Percentiles rank a stretch among this genome's conserved stretches.
These are phyloP conservation scores for Phytophthora brassicae DNA, from an alignment of 352 stramenopile species.

Conservation along the genomic window DNA sequence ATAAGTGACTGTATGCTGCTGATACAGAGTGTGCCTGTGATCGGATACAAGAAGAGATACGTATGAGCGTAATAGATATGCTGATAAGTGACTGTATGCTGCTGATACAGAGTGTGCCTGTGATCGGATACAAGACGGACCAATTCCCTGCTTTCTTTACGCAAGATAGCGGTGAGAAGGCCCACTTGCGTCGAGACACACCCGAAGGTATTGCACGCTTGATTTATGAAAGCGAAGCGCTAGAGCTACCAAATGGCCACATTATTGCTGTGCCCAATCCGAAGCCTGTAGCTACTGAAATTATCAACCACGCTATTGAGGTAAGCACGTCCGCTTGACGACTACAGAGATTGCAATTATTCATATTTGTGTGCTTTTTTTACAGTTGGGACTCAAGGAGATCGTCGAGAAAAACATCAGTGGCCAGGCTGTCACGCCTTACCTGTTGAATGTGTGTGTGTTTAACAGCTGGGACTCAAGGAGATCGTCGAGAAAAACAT, in stretches of 20 bases:
- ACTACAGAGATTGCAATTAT: too few species aligned
- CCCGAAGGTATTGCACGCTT: slow-evolving; percentile 85
- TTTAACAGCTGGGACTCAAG: slow-evolving; percentile 60
- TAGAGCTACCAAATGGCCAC: slow-evolving; percentile 87
- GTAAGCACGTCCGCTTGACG: slow-evolving; percentile 21
- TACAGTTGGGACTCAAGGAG: slow-evolving; percentile 77
- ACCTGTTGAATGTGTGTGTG: slow-evolving; percentile 67
- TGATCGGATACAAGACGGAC: slow-evolving; percentile 90
- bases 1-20: slow-evolving; percentile 5
- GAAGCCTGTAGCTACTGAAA: slow-evolving; percentile 73
- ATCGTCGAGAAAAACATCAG: slow-evolving; percentile 82
- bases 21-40: slow-evolving; percentile 91
- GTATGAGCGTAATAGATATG: background rate
- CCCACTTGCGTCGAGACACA: slow-evolving; percentile 85
- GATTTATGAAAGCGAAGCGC: slow-evolving; percentile 74
- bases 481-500: slow-evolving; percentile 88
- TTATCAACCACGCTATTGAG: slow-evolving; percentile 92
- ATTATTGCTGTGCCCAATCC: slow-evolving; percentile 90
- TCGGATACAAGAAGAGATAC: background rate
- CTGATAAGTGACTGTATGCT: slow-evolving; percentile 4
- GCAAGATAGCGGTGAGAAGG: slow-evolving; percentile 85
- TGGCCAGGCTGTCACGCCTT: slow-evolving; percentile 95
- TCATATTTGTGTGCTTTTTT: too few species aligned
- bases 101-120: slow-evolving; percentile 87
- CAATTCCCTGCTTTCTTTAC: slow-evolving; percentile 99